Conservation (phyloP, 352 stramenopile species). For the Pythium aphanidermatum region DNA sequence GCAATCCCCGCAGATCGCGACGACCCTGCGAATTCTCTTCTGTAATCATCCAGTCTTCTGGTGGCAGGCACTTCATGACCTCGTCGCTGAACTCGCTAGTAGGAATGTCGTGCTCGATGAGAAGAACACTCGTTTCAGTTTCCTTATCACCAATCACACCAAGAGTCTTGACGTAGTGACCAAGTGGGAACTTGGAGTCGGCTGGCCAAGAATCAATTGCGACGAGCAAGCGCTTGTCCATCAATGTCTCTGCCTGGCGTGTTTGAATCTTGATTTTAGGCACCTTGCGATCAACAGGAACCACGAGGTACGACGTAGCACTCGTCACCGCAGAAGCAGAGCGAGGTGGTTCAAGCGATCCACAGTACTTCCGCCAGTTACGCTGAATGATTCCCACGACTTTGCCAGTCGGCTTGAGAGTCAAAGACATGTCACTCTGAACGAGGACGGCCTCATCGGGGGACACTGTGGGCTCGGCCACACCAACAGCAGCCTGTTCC, state of each 20-base stretch:
- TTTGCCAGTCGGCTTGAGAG: conserved; percentile 60
- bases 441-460: conserved; percentile 54
- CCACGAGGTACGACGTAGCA: conserved; percentile 60
- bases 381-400: conserved; percentile 91
- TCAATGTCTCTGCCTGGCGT: conserved; percentile 83
- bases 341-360: conserved; percentile 86
- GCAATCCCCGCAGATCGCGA: conserved; percentile 89
- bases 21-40: conserved; percentile 88
- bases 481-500: conserved; percentile 23
- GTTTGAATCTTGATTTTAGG: conserved; percentile 94
- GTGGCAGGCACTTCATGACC: conserved; percentile 90
- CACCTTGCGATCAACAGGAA: conserved; percentile 86
- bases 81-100: conserved; percentile 76
- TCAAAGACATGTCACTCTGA: conserved; percentile 42
- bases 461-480: conserved; percentile 63
- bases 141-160: conserved; percentile 96
- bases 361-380: conserved; percentile 93
- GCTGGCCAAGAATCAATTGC: conserved; percentile 93
- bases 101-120: conserved; percentile 97
- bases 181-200: conserved; percentile 87
- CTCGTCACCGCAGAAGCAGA: conserved; percentile 32
- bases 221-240: conserved; percentile 93
- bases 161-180: conserved; percentile 96
- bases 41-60: conserved; percentile 95
- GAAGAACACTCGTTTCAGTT: conserved; percentile 93